Evolutionary conservation across 2,329 filamentous ascomycete genomes (phyloP).

Genomic region (Dothistroma pini): DNA sequence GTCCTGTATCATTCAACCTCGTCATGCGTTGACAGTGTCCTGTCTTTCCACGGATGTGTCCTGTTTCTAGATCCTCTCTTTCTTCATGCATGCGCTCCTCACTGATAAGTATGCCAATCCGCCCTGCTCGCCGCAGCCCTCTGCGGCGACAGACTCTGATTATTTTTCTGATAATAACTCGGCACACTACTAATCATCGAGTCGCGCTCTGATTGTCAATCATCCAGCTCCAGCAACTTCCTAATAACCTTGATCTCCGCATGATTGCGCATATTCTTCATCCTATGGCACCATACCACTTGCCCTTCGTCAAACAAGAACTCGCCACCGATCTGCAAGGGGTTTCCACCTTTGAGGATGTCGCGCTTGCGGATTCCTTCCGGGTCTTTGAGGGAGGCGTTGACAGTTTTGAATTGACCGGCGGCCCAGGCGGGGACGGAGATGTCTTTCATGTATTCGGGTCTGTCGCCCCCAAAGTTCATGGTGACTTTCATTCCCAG

Average conservation of each 20-base stretch:
- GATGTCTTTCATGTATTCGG: slow-evolving; percentile 39
- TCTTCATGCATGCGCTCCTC: background rate
- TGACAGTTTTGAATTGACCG: slow-evolving; percentile 32
- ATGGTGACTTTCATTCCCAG: slow-evolving; percentile 35
- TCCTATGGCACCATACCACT: slow-evolving; percentile 42
- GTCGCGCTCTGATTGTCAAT: slow-evolving; percentile 9
- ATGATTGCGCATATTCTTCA: slow-evolving; percentile 39
- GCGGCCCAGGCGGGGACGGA: slow-evolving; percentile 29
- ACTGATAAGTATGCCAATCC: background rate
- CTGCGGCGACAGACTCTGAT: background rate
- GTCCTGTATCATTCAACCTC: too few species aligned
- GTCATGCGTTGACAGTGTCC: too few species aligned
- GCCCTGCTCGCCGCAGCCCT: background rate
- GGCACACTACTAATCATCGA: background rate
- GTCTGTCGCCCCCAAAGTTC: slow-evolving; percentile 32
- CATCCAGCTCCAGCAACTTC: slow-evolving; percentile 38
- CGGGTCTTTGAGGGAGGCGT: slow-evolving; percentile 26
- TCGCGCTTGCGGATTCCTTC: slow-evolving; percentile 34
- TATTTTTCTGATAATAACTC: background rate
- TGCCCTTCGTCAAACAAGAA: slow-evolving; percentile 41
- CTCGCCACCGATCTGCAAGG: slow-evolving; percentile 41
- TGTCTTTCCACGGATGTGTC: too few species aligned
- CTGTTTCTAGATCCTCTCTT: too few species aligned
- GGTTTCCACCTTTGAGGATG: slow-evolving; percentile 35
- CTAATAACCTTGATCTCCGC: slow-evolving; percentile 36